These are phyloP conservation scores for Cicer judaicum DNA, from an alignment of 306 rosid species.

Conservation along the genomic window DNA sequence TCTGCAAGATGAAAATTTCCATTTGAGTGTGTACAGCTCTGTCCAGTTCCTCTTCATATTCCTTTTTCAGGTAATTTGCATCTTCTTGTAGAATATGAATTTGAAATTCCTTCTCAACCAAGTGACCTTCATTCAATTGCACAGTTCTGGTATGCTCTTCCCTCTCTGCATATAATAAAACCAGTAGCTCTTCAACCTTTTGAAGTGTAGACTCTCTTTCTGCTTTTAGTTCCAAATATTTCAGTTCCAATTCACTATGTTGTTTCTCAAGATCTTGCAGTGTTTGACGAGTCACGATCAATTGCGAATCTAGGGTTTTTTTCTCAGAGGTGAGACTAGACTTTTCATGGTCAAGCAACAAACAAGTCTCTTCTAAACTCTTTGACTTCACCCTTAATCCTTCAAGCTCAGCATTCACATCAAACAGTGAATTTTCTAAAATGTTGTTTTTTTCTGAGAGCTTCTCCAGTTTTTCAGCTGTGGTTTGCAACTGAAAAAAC, in stretches of 20 bases:
- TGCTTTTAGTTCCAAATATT: conserved; percentile 53
- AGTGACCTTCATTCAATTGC: conserved; percentile 53
- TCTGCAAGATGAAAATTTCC: conserved; percentile 71
- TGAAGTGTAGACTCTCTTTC: conserved; percentile 75
- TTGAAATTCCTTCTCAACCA: conserved; percentile 67
- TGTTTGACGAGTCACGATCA: conserved; percentile 56
- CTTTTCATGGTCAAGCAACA: conserved; percentile 62
- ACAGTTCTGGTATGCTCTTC: conserved; percentile 63
- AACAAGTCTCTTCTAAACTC: conserved; percentile 66
- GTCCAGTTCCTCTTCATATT: conserved; percentile 72
- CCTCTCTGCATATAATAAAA: conserved; percentile 67
- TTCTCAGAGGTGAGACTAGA: conserved; percentile 66
- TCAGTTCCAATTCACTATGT: conserved; percentile 54
- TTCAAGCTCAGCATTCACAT: conserved; percentile 81
- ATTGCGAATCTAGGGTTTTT: conserved; percentile 60
- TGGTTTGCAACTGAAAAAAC: conserved; percentile 65
- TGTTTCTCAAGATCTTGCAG: conserved; percentile 64
- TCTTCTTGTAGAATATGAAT: conserved; percentile 65
- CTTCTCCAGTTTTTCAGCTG: conserved; percentile 63
- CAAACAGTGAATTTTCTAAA: conserved; percentile 78
- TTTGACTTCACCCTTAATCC: conserved; percentile 66
- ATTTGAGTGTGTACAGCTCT: conserved; percentile 60
- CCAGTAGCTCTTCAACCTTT: conserved; percentile 72
- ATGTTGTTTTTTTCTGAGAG: conserved; percentile 62
- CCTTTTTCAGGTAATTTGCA: conserved; percentile 58